A percentile compares a stretch with the other conserved stretches of the same genome.
Conservation (phyloP, 768 basidiomycete species). For the Glaciozyma martinii region DNA sequence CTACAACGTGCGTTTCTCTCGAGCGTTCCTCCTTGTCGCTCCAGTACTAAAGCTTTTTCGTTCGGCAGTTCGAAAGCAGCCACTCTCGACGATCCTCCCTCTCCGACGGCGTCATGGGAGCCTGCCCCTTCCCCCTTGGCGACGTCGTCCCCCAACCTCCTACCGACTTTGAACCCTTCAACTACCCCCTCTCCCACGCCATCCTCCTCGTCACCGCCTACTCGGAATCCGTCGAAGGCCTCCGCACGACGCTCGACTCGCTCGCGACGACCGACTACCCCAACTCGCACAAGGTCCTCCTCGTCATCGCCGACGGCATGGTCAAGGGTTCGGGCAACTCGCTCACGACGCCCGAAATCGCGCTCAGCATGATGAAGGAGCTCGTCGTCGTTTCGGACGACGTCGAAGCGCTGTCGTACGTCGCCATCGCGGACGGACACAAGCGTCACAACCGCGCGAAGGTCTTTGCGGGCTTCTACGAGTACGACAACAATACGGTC, state of each 20-base stretch:
- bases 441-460: conserved; percentile 99
- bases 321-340: conserved; percentile 89
- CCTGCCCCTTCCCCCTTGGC: conserved; percentile 82
- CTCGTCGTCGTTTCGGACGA: conserved; percentile 68
- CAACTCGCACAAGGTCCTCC: conserved; percentile 88
- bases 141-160: conserved; percentile 90
- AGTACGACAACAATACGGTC: conserved; percentile 80
- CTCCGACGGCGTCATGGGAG: conserved; percentile 45
- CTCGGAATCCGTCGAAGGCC: conserved; percentile 90
- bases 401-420: conserved; percentile 89
- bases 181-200: conserved; percentile 84
- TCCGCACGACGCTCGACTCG: conserved; percentile 95
- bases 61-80: conserved; percentile 14
- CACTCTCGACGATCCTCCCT: background rate
- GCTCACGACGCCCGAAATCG: conserved; percentile 86
- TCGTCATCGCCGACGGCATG: conserved; percentile 97
- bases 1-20: conserved; percentile 13
- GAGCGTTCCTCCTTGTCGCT: conserved; percentile 29
- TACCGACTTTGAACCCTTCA: conserved; percentile 85
- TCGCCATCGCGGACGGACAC: conserved; percentile 99
- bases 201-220: conserved; percentile 97
- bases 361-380: conserved; percentile 94
- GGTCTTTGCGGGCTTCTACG: conserved; percentile 94
- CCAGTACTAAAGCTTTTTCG: conserved; percentile 27
- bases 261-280: conserved; percentile 97